Base-by-base conservation (phyloP, 2,329 filamentous ascomycete species). In the Fusarium palustre region DNA sequence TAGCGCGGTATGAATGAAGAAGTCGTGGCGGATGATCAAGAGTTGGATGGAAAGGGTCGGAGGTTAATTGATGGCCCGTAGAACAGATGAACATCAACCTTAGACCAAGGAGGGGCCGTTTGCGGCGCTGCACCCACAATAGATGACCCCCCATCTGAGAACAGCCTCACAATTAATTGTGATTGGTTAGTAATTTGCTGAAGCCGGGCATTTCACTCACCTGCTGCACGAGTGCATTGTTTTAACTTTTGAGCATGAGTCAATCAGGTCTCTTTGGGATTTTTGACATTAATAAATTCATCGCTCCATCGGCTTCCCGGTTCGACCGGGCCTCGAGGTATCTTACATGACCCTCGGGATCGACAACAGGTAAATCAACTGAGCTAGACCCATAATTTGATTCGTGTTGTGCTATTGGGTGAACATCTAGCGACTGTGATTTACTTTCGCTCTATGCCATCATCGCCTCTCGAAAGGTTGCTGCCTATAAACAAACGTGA, bases 321-420 rank as follows among this genome's bases (percentile, higher is more conserved):
- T 46, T 48, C 38, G 34, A 39, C 28, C 13, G 31, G 25, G 15
- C 24, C 24, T 20, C 41, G 16, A 31, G 65, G 46, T 25, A 45
- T 46, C 46, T 38, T 12, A 11, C 36, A 18, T 22, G 36, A 33
- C 24, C 39, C 36, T 45, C n/a, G 18, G 38, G 62, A 65, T 65
- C 62, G 54, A 54, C 62, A 53, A 41, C 18, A 66, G 56, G 46
- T 52, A 33, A 49, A 42, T 52, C 25, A 54, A 64, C 48, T 62
- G 50, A 66, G 33, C 45, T 62, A 59, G 66, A 60, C 66, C 66
- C 66, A 69, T 68, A 68, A 66, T 66, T 56, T 36, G 36, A 59
- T 61, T 61, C 66, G 66, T 68, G 66, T 68, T 69, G 66, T 68
- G 34, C 66, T 66, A 68, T 68, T 68, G 66, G 66, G 63, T 34